Evolutionary conservation across 1,284 basidiomycete species (phyloP).

Genomic region (Chondrostereum purpureum): DNA sequence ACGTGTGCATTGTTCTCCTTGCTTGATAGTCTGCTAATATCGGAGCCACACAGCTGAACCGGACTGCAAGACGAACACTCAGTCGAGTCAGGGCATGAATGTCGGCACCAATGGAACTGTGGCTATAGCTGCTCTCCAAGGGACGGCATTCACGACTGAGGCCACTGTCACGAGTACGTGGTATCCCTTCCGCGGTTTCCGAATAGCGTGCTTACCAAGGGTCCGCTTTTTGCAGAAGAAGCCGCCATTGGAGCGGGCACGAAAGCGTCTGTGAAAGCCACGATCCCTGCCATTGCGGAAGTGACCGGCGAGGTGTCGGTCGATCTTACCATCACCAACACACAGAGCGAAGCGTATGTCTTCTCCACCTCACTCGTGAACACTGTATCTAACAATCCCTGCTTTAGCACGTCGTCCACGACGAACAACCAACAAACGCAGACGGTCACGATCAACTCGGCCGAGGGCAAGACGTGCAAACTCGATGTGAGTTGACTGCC

Average conservation of each 20-base stretch:
- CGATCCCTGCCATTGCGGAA: not conserved
- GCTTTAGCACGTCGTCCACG: not conserved
- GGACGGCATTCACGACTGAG: not conserved
- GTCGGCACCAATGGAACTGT: not conserved
- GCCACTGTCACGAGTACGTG: not conserved
- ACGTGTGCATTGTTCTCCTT: not conserved
- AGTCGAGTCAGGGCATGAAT: not conserved
- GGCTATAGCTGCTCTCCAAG: not conserved
- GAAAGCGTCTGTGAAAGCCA: not conserved
- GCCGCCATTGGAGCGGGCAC: not conserved
- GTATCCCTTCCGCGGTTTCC: no score
- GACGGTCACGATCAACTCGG: not conserved
- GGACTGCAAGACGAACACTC: not conserved
- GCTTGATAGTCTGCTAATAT: not conserved
- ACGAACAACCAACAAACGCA: not conserved
- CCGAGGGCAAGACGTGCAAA: conserved; percentile 5
- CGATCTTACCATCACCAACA: not conserved
- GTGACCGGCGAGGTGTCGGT: not conserved
- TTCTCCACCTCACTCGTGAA: no score
- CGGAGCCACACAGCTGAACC: conserved; percentile 1
- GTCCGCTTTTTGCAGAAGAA: no score
- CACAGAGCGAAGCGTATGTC: not conserved
- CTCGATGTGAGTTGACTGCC: not conserved
- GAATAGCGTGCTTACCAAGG: not conserved
- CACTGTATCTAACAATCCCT: no score